Evolutionary conservation across 441 rosid species (phyloP), one percentile per base, ranked within the genome.

Genomic region (Iberis amara): DNA sequence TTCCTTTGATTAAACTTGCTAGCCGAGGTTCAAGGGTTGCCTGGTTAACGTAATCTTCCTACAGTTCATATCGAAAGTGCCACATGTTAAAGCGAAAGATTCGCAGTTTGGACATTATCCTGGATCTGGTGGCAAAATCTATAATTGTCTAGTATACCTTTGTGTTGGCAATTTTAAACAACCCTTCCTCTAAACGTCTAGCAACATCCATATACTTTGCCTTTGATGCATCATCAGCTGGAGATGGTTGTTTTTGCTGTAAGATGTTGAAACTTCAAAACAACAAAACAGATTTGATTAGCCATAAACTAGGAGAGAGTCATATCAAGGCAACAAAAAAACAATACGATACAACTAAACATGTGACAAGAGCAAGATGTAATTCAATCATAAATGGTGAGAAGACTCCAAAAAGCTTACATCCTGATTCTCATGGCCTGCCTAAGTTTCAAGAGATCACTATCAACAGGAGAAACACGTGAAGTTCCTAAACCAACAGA

Each of bases 131-230:
- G 32, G 51, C 45, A 36, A 26, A 4, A 26, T 26, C 0, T 26
- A 26, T 26, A 26, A 4, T 26, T 26, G 30, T 26, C 30, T 26
- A 4, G 7, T 27, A 31, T 7, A 31, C 99, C 99, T 85, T 77
- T 13, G 89, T 47, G 45, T 10, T 68, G 28, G 99, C 98, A 21
- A 40, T 39, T 74, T 78, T 90, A 65, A 87, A 88, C n/a, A 94
- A 68, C 47, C 98, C 95, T 61, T 86, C 96, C 69, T 92, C 99
- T 54, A 89, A 68, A 47, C 97, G 86, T 74, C 72, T 89, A 40
- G 82, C 82, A 46, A 82, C 59, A 62, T 79, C 92, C 67, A 32
- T 75, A 36, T 65, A 64, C 75, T 47, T 92, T 28, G 63, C 64
- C 62, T 71, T 68, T 68, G 76, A 74, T 52, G 51, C 37, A 1